Evolutionary conservation across 306 rosid species (phyloP).

Genomic region (Gynostemma pentaphyllum): DNA sequence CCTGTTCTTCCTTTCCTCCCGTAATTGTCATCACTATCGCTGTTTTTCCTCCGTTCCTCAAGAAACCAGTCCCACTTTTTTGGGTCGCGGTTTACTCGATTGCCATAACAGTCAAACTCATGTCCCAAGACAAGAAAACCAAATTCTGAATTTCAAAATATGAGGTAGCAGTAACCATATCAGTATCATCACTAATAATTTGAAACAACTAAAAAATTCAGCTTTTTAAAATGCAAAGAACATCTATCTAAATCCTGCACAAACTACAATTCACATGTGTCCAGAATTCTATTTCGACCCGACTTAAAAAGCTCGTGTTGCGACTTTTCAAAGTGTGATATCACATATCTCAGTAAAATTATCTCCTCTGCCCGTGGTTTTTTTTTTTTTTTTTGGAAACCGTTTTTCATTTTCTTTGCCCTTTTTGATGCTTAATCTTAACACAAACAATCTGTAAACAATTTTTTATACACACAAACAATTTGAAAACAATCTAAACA

Average conservation of each 20-base stretch:
- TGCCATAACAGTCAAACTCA: constrained; percentile 70
- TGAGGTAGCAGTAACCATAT: background rate
- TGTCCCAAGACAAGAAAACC: constrained; percentile 67
- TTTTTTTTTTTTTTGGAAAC: too few species aligned
- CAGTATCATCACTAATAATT: constrained; percentile 1
- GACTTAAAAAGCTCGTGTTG: too few species aligned
- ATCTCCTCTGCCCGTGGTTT: too few species aligned
- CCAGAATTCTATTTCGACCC: too few species aligned
- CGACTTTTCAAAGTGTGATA: too few species aligned
- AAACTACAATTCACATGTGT: too few species aligned
- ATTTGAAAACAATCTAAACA: background rate
- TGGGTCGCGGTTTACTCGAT: constrained; percentile 32
- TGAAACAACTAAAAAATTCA: background rate
- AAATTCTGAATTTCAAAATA: constrained; percentile 43
- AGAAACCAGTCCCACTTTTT: constrained; percentile 80
- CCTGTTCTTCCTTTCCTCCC: constrained; percentile 19
- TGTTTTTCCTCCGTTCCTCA: constrained; percentile 33
- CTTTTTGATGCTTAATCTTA: too few species aligned
- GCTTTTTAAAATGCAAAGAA: too few species aligned
- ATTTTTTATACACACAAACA: too few species aligned
- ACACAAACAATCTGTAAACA: too few species aligned
- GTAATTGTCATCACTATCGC: constrained; percentile 22
- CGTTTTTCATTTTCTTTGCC: too few species aligned
- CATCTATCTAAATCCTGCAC: background rate
- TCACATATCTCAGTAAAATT: too few species aligned